phyloP scores from a whole-genome alignment of 352 stramenopile genomes.

The Albugo laibachii region DNA sequence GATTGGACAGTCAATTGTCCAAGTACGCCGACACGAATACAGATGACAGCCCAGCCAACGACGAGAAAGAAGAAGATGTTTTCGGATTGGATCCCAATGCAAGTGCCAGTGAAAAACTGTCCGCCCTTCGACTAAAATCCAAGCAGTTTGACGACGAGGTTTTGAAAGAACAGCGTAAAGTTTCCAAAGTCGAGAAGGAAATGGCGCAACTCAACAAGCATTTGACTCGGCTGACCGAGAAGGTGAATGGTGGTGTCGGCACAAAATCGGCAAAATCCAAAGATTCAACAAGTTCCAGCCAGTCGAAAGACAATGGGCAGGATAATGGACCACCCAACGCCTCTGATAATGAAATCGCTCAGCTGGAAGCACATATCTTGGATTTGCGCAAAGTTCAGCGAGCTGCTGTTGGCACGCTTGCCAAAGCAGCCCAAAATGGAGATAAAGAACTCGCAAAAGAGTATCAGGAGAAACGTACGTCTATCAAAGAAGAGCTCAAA shows the following conservation, averaged over 20 bases:
- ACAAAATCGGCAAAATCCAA: background rate
- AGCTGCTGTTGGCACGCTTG: slow-evolving; percentile 41
- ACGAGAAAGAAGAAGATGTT: slow-evolving; percentile 56
- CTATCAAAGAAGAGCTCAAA: slow-evolving; percentile 63
- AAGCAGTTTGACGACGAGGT: slow-evolving; percentile 61
- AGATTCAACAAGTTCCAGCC: background rate
- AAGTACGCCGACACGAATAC: slow-evolving; percentile 29
- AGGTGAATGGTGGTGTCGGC: too few species aligned
- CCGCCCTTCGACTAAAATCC: slow-evolving; percentile 39
- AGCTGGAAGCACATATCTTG: slow-evolving; percentile 46
- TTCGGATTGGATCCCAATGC: slow-evolving; percentile 50
- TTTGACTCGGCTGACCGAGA: slow-evolving; percentile 16
- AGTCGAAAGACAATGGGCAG: background rate
- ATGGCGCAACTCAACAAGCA: slow-evolving; percentile 74
- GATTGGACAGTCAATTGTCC: slow-evolving; percentile 39
- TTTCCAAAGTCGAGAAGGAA: slow-evolving; percentile 50
- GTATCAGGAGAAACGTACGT: slow-evolving; percentile 42
- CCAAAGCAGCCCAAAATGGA: slow-evolving; percentile 42
- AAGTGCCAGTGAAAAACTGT: slow-evolving; percentile 29
- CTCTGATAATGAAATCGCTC: slow-evolving; percentile 24
- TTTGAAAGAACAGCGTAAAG: slow-evolving; percentile 58
- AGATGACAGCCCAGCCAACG: slow-evolving; percentile 8
- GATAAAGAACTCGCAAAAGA: slow-evolving; percentile 59
- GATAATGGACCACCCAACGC: background rate
- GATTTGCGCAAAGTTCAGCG: slow-evolving; percentile 63